Percentiles rank a stretch among this genome's conserved stretches.
Conservation (phyloP, 495 filamentous ascomycete genomes). For the Neurospora pannonica region DNA sequence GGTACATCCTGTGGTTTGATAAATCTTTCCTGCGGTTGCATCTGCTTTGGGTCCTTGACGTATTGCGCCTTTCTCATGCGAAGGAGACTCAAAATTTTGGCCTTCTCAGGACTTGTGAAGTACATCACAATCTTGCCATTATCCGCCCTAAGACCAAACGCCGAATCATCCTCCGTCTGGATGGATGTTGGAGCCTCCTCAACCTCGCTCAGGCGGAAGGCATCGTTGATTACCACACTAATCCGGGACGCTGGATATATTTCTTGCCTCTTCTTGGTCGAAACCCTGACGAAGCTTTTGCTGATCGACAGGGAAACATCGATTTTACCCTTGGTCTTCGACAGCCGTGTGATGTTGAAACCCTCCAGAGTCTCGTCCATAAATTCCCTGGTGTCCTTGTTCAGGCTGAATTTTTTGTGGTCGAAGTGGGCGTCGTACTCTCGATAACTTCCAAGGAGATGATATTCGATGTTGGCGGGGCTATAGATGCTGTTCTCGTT, state of each 20-base stretch:
- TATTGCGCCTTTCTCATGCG: constrained; percentile 50
- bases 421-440: constrained; percentile 58
- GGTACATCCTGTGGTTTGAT: constrained; percentile 60
- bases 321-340: constrained; percentile 56
- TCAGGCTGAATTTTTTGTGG: constrained; percentile 50
- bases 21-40: constrained; percentile 48
- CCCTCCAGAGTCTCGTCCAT: constrained; percentile 52
- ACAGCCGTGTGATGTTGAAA: constrained; percentile 54
- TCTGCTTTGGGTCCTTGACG: constrained; percentile 46
- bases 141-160: constrained; percentile 55
- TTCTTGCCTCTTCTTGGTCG: constrained; percentile 56
- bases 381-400: constrained; percentile 57
- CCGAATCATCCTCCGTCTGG: constrained; percentile 54
- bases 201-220: constrained; percentile 53
- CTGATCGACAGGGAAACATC: constrained; percentile 57
- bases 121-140: constrained; percentile 60
- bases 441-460: constrained; percentile 48
- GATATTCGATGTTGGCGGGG: constrained; percentile 50
- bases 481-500: constrained; percentile 46
- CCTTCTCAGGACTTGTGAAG: constrained; percentile 52
- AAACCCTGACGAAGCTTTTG: constrained; percentile 57
- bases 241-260: constrained; percentile 47
- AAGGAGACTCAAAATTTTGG: constrained; percentile 50
- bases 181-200: constrained; percentile 54
- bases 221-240: constrained; percentile 55